phyloP scores from a whole-genome alignment of 2,329 filamentous ascomycete species.

The Triangularia verruculosa region DNA sequence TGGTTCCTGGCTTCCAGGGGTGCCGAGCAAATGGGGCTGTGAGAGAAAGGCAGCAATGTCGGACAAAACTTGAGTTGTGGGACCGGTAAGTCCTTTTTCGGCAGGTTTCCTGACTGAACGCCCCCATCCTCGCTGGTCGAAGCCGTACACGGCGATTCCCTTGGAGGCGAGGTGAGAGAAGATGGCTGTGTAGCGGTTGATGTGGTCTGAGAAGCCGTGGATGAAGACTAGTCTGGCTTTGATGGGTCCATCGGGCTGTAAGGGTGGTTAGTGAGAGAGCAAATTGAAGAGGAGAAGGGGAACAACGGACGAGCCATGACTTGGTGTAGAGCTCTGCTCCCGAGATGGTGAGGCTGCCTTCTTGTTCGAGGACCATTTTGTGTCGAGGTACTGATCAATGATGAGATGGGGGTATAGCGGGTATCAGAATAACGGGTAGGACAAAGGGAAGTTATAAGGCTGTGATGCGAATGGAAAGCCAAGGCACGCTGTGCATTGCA shows the following conservation, averaged over 20 bases:
- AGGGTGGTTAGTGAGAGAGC: neutral
- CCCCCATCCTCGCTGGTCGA: constrained; percentile 91
- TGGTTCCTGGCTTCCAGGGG: constrained; percentile 45
- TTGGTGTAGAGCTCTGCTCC: constrained; percentile 52
- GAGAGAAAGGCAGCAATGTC: constrained; percentile 75
- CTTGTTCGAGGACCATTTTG: constrained; percentile 42
- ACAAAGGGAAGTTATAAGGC: too few species aligned
- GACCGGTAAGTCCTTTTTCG: constrained; percentile 70
- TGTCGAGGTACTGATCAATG: constrained; percentile 12
- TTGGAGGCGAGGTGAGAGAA: constrained; percentile 66
- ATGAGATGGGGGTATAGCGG: neutral
- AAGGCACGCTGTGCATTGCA: too few species aligned
- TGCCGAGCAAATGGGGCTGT: constrained; percentile 50
- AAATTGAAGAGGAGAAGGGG: constrained; percentile 5
- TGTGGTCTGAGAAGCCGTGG: constrained; percentile 87
- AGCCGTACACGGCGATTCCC: constrained; percentile 72
- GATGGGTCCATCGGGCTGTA: constrained; percentile 38
- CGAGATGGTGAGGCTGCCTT: constrained; percentile 49
- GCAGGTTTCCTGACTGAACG: constrained; percentile 60
- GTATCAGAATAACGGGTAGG: neutral
- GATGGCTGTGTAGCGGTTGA: constrained; percentile 72
- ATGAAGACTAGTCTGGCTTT: constrained; percentile 76
- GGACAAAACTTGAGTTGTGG: constrained; percentile 67
- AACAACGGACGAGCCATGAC: constrained; percentile 53
- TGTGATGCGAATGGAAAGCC: too few species aligned